Conservation (phyloP, 2,329 filamentous ascomycete species). For the Ascocoryne sarcoides region DNA sequence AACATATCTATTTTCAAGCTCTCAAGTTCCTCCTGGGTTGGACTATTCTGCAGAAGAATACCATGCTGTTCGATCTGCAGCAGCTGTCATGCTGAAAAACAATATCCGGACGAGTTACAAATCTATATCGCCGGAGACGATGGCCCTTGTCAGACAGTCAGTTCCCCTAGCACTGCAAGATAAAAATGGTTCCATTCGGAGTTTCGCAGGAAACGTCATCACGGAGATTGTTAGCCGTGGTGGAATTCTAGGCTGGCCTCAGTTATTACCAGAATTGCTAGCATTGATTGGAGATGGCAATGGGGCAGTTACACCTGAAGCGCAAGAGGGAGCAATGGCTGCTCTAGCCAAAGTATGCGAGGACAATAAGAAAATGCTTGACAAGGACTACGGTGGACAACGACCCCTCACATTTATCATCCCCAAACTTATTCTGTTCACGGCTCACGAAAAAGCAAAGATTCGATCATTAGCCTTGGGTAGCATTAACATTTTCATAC, state of each 20-base stretch:
- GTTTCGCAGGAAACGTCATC: conserved; percentile 84
- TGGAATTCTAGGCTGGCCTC: conserved; percentile 83
- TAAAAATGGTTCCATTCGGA: conserved; percentile 71
- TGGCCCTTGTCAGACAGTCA: conserved; percentile 70
- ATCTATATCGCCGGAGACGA: conserved; percentile 62
- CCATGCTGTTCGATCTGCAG: conserved; percentile 73
- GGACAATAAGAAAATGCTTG: conserved; percentile 80
- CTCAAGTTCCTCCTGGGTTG: conserved; percentile 52
- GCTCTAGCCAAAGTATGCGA: conserved; percentile 94
- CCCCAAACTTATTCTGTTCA: conserved; percentile 83
- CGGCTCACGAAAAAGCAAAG: conserved; percentile 63
- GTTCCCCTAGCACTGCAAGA: conserved; percentile 77
- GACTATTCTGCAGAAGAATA: conserved; percentile 52
- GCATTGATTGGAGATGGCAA: conserved; percentile 65
- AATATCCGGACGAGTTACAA: conserved; percentile 72
- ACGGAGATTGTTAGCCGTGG: conserved; percentile 82
- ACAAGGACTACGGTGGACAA: conserved; percentile 81
- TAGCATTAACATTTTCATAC: conserved; percentile 86
- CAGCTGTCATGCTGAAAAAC: conserved; percentile 93
- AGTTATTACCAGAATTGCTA: conserved; percentile 76
- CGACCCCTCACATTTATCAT: conserved; percentile 81
- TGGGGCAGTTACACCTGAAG: conserved; percentile 58
- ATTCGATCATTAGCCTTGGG: conserved; percentile 73
- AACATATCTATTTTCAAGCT: conserved; percentile 75
- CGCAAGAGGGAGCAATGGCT: conserved; percentile 88